Evolutionary conservation across 2,329 filamentous ascomycete genomes (phyloP).

Genomic region (Diplodia sapinea): DNA sequence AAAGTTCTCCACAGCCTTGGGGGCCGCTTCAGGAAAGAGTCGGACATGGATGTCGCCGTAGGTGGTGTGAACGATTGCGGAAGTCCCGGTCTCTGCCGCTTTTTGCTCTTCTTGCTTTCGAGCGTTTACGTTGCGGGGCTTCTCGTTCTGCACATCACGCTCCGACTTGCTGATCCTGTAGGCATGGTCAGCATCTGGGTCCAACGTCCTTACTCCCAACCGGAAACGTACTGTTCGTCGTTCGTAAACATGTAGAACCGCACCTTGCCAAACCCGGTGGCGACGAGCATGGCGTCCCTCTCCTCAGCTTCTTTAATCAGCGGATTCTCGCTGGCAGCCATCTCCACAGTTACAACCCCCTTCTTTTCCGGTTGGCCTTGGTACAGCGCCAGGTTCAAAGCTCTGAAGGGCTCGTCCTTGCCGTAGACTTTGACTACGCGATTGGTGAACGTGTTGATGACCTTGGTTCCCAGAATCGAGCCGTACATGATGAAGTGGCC

Average conservation of each 20-base stretch:
- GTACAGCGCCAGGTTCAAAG: conserved; percentile 83
- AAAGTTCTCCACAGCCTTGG: conserved; percentile 96
- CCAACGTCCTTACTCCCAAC: no score
- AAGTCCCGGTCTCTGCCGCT: conserved; percentile 73
- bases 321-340: conserved; percentile 95
- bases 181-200: conserved; percentile 25
- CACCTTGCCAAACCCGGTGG: conserved; percentile 82
- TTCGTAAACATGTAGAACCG: conserved; percentile 99
- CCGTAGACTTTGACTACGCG: conserved; percentile 88
- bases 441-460: conserved; percentile 95
- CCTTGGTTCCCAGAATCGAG: conserved; percentile 89
- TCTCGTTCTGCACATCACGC: conserved; percentile 94
- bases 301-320: conserved; percentile 89
- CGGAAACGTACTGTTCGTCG: conserved; percentile 65
- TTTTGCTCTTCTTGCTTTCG: conserved; percentile 61
- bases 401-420: conserved; percentile 84
- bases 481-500: conserved; percentile 95
- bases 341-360: conserved; percentile 88
- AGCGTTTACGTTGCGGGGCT: conserved; percentile 62
- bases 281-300: conserved; percentile 85
- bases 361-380: conserved; percentile 97
- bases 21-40: conserved; percentile 89
- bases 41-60: conserved; percentile 93
- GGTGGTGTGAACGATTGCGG: conserved; percentile 87
- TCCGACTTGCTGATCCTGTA: conserved; percentile 72